Percentiles rank a stretch among this genome's conserved stretches.
phyloP scores from a whole-genome alignment of 2,329 filamentous ascomycete species.

The Talaromyces sp. region DNA sequence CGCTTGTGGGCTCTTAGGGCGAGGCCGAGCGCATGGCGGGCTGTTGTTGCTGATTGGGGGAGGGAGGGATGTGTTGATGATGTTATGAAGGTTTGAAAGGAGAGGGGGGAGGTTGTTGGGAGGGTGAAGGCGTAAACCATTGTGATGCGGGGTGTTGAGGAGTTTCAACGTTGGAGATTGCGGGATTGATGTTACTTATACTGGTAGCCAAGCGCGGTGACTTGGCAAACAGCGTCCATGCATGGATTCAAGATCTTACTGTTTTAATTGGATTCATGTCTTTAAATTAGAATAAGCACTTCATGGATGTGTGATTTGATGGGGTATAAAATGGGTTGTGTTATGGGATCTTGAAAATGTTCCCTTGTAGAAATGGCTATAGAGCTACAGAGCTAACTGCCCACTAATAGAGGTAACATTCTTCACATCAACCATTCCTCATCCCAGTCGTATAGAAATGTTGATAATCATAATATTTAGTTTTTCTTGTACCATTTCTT shows the following conservation, averaged over 20 bases:
- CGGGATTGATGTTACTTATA: too few relatives aligned
- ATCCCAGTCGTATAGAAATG: neutral
- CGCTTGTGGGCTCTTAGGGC: slow-evolving; percentile 88
- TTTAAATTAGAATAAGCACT: too few relatives aligned
- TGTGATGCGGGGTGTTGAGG: slow-evolving; percentile 16
- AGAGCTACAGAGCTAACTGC: too few relatives aligned
- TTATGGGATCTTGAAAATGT: too few relatives aligned
- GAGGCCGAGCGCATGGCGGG: slow-evolving; percentile 80
- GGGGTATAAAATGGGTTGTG: too few relatives aligned
- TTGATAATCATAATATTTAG: neutral
- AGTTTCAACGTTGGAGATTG: slow-evolving; percentile 22
- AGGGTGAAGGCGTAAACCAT: slow-evolving; percentile 92
- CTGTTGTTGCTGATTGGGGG: slow-evolving; percentile 77
- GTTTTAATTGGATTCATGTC: too few relatives aligned
- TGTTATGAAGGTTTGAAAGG: slow-evolving; percentile 75
- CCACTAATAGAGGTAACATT: too few relatives aligned
- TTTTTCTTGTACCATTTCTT: slow-evolving; percentile 37
- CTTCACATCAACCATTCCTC: neutral
- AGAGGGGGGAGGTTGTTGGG: slow-evolving; percentile 85
- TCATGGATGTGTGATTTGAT: too few relatives aligned
- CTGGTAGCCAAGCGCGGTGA: too few relatives aligned
- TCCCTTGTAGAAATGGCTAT: too few relatives aligned
- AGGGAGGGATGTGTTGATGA: slow-evolving; percentile 88
- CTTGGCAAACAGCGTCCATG: too few relatives aligned
- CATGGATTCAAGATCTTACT: too few relatives aligned